Evolutionary conservation across 805 yeast genomes (phyloP), one percentile per base, ranked within the genome.

Genomic region (fission yeast (Schizosaccharomyces pombe)): DNA sequence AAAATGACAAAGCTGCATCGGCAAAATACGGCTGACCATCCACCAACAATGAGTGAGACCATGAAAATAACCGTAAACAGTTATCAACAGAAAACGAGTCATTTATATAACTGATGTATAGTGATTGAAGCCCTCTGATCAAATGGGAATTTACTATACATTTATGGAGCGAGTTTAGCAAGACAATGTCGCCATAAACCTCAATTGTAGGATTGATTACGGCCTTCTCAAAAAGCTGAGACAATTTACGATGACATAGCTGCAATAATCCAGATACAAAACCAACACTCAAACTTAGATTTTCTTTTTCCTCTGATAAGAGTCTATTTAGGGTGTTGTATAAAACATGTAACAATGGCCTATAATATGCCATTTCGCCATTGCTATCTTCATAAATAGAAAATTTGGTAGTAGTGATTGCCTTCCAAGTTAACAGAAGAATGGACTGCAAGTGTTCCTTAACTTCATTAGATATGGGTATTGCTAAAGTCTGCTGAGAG

Each of bases 1-100:
- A 43, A 43, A 43, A 43, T 29, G 53, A 26, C 5, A 49, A 6
- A 11, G 53, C 39, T 11, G 53, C 39, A n/a, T 49, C 53, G 6
- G 53, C 53, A 49, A 49, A 49, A 11, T 30, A 49, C 9, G 53
- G 53, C 16, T 49, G 39, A 11, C 33, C 33, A n/a, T 49, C 53
- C 14, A 49, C 16, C 14, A 49, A 30, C 12, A 32, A 19, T 8
- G 28, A 24, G 12, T 30, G 34, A 8, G 53, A 30, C 53, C 53
- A 49, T 14, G 53, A 49, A 32, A 30, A 29, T 6, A 49, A 16
- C 14, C 33, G 34, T 8, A 49, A 9, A 30, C 39, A 30, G n/a
- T 30, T 30, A 9, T 30, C 39, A 2, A 49, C 19, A 5, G 53
- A 30, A 26, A 26, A 26, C 14, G 16, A 8, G 19, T 49, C 33